A percentile compares a stretch with the other conserved stretches of the same genome.
These are phyloP conservation scores for Cryphonectria nitschkei DNA, from an alignment of 2,329 filamentous ascomycete species.

Conservation along the genomic window DNA sequence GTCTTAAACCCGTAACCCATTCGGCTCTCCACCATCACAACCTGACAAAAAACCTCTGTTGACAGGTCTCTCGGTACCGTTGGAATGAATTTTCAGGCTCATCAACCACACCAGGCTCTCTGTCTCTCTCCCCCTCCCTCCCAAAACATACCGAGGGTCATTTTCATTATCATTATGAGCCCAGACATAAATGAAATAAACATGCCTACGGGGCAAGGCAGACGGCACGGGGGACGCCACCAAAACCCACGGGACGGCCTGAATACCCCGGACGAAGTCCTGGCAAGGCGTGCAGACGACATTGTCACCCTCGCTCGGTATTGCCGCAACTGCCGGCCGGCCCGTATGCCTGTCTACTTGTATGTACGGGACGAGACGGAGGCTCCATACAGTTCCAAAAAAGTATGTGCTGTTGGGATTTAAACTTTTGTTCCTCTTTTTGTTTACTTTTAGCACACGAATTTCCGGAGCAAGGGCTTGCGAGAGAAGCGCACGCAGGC, in stretches of 20 bases:
- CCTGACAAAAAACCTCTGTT: background rate
- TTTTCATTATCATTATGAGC: too few species aligned
- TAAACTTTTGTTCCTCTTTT: background rate
- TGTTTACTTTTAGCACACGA: slow-evolving; percentile 1
- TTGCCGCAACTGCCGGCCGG: slow-evolving; percentile 24
- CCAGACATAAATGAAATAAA: too few species aligned
- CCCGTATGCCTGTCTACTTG: slow-evolving; percentile 7
- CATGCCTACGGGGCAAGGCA: background rate
- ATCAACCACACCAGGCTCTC: background rate
- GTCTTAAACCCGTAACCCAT: background rate
- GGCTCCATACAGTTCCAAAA: background rate
- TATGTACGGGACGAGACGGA: background rate
- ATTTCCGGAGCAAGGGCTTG: background rate
- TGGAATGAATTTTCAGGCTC: background rate
- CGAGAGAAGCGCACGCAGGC: background rate
- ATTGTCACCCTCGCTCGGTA: slow-evolving; percentile 10
- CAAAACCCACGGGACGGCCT: background rate
- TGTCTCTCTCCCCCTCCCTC: background rate
- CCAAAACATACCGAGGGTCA: too few species aligned
- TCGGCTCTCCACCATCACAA: background rate
- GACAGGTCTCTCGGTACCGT: background rate
- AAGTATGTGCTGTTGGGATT: background rate
- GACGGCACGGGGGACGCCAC: background rate
- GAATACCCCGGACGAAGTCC: background rate
- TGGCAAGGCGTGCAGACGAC: background rate